Base-by-base conservation (phyloP, 331 rosid genomes). In the Telfairia occidentalis region DNA sequence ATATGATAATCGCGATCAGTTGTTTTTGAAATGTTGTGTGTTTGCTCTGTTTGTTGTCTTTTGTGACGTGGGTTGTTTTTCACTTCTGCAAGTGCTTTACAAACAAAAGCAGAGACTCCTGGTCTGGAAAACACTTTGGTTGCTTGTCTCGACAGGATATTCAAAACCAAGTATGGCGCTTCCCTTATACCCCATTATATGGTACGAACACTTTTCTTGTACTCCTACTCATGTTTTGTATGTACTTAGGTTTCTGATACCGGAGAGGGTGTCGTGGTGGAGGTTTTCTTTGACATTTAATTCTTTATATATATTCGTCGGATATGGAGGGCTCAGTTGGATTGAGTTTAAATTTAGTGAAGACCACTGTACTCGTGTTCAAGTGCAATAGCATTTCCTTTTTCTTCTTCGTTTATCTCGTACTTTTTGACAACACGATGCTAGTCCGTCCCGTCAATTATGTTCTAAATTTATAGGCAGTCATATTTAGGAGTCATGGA, bases 121-220 rank as follows among this genome's bases (percentile, higher is more conserved):
- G 92, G 89, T 57, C 77, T 88, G 52, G 96, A 91, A 54, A 82
- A 54, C 59, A 77, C 84, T 21, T 82, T 94, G 73, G 91, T 89
- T 83, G 81, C 85, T 30, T 88, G 94, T 69, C 82, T 94, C 78
- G 92, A 94, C 77, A 90, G 90, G 84, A 48, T 94, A 70, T 94
- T 94, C 90, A 85, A 77, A 57, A 94, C 96, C 1, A 94, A 86
- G 59, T 90, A 83, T n/a, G 98, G 98, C n/a, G 92, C 98, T 71
- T 88, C 91, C 66, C 72, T 90, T 19, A 90, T 94, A 70, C 98
- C 96, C 18, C 92, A 86, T 18, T 87, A 82, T 54, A 88, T 90
- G 98, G 96, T 94, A 77, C 26, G 77, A 3, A 65, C 81, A 71
- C 40, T 75, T 66, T 76, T 30, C 35, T 72, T 26, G 9, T 49